Evolutionary conservation across 1,284 basidiomycete species (phyloP).

Genomic region (Sanghuangporus baumii): DNA sequence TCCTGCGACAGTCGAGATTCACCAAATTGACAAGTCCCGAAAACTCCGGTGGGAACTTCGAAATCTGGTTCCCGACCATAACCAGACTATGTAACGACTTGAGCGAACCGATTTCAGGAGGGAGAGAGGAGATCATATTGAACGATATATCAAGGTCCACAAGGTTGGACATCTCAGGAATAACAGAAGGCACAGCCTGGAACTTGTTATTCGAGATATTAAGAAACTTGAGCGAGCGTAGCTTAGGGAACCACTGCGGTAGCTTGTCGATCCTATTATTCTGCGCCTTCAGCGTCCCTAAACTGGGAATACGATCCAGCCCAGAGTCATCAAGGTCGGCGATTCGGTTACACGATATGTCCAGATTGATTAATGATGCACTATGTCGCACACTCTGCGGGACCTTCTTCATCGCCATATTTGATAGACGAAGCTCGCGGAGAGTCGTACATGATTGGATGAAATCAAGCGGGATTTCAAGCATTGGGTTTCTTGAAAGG

Average conservation of each 20-base stretch:
- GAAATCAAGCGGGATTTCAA: slow-evolving; percentile 96
- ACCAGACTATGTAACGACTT: slow-evolving; percentile 70
- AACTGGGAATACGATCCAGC: slow-evolving; percentile 71
- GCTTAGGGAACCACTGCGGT: slow-evolving; percentile 78
- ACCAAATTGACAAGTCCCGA: slow-evolving; percentile 57
- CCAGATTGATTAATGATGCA: slow-evolving; percentile 73
- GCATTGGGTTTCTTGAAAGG: slow-evolving; percentile 92
- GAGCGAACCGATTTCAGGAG: slow-evolving; percentile 75
- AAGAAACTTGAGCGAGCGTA: slow-evolving; percentile 70
- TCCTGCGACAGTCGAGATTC: slow-evolving; percentile 79
- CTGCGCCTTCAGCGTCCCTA: slow-evolving; percentile 76
- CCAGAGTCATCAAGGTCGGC: slow-evolving; percentile 84
- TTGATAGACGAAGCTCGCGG: slow-evolving; percentile 83
- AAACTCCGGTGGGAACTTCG: slow-evolving; percentile 69
- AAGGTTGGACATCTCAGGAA: slow-evolving; percentile 72
- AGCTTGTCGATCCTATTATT: slow-evolving; percentile 91
- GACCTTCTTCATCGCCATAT: slow-evolving; percentile 93
- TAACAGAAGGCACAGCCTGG: slow-evolving; percentile 69
- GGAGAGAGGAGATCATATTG: slow-evolving; percentile 83
- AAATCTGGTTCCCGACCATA: slow-evolving; percentile 85
- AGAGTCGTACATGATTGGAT: slow-evolving; percentile 85
- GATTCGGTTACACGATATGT: slow-evolving; percentile 93
- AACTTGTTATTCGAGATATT: slow-evolving; percentile 99
- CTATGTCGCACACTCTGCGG: slow-evolving; percentile 82
- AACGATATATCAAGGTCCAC: slow-evolving; percentile 93